Evolutionary conservation across 2,329 filamentous ascomycete species (phyloP).

Genomic region (Cytospora chrysosperma): DNA sequence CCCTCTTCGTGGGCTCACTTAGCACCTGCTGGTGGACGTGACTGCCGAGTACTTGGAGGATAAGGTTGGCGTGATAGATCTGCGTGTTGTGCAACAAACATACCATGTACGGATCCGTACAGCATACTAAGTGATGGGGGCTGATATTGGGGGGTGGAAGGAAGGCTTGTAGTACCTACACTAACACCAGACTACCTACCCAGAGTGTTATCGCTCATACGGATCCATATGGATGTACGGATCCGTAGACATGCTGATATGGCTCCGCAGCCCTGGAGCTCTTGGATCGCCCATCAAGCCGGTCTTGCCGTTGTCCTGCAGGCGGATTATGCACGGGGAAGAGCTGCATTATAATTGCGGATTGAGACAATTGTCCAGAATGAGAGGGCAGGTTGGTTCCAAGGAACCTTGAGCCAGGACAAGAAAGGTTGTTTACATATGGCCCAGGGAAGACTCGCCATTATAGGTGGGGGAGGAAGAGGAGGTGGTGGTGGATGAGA

Average conservation of each 20-base stretch:
- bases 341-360: neutral
- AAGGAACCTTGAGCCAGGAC: too few species aligned
- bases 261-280: neutral
- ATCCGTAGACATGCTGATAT: neutral
- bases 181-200: too few species aligned
- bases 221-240: too few species aligned
- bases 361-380: neutral
- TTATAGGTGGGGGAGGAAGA: too few species aligned
- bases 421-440: too few species aligned
- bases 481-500: too few species aligned
- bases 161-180: neutral
- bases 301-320: neutral
- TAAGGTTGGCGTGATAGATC: neutral
- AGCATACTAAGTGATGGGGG: neutral
- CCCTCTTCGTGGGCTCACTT: neutral
- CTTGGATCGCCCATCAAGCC: neutral
- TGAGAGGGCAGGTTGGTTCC: too few species aligned
- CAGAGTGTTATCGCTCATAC: neutral
- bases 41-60: neutral
- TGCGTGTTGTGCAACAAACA: neutral
- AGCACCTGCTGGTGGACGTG: neutral
- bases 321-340: neutral
- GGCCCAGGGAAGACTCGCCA: too few species aligned
- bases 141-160: neutral
- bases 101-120: too few species aligned